Evolutionary conservation across 768 basidiomycete species (phyloP), one percentile per base, ranked within the genome.

Genomic region (Cyathus striatus): DNA sequence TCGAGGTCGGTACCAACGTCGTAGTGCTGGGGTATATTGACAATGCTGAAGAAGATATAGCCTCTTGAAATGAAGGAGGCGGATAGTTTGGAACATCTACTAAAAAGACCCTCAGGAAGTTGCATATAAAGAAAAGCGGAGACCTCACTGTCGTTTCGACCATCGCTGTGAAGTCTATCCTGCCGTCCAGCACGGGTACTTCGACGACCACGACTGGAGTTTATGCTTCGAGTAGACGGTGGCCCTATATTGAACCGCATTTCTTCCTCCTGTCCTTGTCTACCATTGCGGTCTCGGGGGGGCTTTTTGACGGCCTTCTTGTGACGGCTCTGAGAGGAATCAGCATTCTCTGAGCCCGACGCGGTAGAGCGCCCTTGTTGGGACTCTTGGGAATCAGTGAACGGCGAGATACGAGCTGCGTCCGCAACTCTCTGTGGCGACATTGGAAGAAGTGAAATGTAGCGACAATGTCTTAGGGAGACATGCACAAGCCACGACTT

Each of bases 21-120:
- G 66, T 64, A 43, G 54, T 69, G 56, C 52, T 73, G 41, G 63
- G 68, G 52, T 54, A 67, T 45, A 59, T 63, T 45, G 57, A 72
- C 42, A 63, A 39, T 2, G 75, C 55, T 4, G 72, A 67, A 12
- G 72, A 69, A 6, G 69, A 72, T 26, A 75, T 78, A 4, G 82
- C 82, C 60, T 89, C 86, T 47, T 79, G 78, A 51, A 87, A 86
- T 10, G 84, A 78, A 21, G 87, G 86, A 10, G 87, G 87, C 5
- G 82, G 83, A 54, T 83, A 84, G 55, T 86, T 75, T 21, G 80
- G 76, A 69, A 69, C 59, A 52, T 61, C 59, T 72, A 52, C 54
- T 45, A 30, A 37, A 50, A 50, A 23, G 36, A 40, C 44, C 38
- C 27, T 47, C 23, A 43, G 21, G 41, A 39, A 13, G 33, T 23